phyloP scores from a whole-genome alignment of 108 stramenopile species.

The Fistulifera solaris region DNA sequence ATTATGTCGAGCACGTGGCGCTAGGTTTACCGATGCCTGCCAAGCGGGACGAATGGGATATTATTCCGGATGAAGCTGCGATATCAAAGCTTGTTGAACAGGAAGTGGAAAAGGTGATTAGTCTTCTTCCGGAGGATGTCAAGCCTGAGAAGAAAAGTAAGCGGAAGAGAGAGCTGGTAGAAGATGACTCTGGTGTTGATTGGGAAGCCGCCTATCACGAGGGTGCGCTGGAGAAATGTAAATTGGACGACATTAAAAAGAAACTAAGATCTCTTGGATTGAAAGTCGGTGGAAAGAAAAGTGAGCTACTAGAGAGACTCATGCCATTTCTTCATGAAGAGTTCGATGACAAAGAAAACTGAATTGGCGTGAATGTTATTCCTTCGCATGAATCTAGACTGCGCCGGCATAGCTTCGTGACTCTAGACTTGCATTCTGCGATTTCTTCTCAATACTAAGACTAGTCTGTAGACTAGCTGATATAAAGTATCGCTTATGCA shows the following conservation, averaged over 20 bases:
- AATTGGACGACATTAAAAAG: slow-evolving; percentile 35
- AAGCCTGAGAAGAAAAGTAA: slow-evolving; percentile 19
- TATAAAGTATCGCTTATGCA: too few relatives aligned
- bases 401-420: too few relatives aligned
- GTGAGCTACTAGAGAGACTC: too few relatives aligned
- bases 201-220: slow-evolving; percentile 43
- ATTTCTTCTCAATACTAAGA: too few relatives aligned
- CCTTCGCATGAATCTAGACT: too few relatives aligned
- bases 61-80: slow-evolving; percentile 22
- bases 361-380: too few relatives aligned
- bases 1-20: slow-evolving; percentile 55
- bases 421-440: too few relatives aligned
- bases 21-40: slow-evolving; percentile 28
- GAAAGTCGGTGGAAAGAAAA: slow-evolving; percentile 45
- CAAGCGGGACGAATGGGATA: slow-evolving; percentile 22
- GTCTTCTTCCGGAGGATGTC: slow-evolving; percentile 41
- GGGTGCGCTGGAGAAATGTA: slow-evolving; percentile 26
- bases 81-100: slow-evolving; percentile 26
- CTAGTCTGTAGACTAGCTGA: too few relatives aligned
- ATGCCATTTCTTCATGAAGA: too few relatives aligned
- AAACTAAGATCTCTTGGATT: slow-evolving; percentile 55
- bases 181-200: slow-evolving; percentile 39
- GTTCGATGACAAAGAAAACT: too few relatives aligned
- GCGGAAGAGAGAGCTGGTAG: slow-evolving; percentile 20
- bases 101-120: slow-evolving; percentile 41